phyloP scores from a whole-genome alignment of 2,329 filamentous ascomycete species.

The Cladosporium oxysporum region DNA sequence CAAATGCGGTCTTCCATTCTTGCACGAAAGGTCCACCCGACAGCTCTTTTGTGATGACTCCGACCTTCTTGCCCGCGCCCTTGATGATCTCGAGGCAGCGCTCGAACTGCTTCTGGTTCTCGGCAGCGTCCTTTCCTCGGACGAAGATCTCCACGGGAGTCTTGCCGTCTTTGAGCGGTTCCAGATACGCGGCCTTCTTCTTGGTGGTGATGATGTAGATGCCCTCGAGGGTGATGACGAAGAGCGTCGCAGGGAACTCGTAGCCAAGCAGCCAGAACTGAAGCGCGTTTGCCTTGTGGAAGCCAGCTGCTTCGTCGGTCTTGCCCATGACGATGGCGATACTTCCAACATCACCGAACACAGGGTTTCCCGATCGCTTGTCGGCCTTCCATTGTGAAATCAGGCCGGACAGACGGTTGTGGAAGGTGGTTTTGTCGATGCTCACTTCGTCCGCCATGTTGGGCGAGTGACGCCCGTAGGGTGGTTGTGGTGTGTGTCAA shows the following conservation, averaged over 20 bases:
- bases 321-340: conserved; percentile 93
- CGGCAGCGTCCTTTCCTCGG: conserved; percentile 84
- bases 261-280: conserved; percentile 99
- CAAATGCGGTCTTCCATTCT: conserved; percentile 88
- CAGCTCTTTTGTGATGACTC: conserved; percentile 79
- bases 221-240: conserved; percentile 85
- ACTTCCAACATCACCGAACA: conserved; percentile 84
- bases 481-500: conserved; percentile 12
- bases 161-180: conserved; percentile 87
- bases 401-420: conserved; percentile 86
- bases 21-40: conserved; percentile 88
- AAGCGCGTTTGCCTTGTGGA: conserved; percentile 94
- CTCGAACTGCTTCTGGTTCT: conserved; percentile 87
- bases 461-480: conserved; percentile 13
- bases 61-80: conserved; percentile 85
- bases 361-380: conserved; percentile 79
- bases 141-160: conserved; percentile 90
- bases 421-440: conserved; percentile 92
- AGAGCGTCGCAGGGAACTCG: conserved; percentile 94
- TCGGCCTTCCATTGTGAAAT: conserved; percentile 94
- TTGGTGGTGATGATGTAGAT: conserved; percentile 93
- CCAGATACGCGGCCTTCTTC: conserved; percentile 96
- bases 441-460: conserved; percentile 78
- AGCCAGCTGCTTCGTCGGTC: conserved; percentile 81
- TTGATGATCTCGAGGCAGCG: conserved; percentile 86